These are phyloP conservation scores for Verruconis gallopava DNA, from an alignment of 2,329 filamentous ascomycete species.

Conservation along the genomic window DNA sequence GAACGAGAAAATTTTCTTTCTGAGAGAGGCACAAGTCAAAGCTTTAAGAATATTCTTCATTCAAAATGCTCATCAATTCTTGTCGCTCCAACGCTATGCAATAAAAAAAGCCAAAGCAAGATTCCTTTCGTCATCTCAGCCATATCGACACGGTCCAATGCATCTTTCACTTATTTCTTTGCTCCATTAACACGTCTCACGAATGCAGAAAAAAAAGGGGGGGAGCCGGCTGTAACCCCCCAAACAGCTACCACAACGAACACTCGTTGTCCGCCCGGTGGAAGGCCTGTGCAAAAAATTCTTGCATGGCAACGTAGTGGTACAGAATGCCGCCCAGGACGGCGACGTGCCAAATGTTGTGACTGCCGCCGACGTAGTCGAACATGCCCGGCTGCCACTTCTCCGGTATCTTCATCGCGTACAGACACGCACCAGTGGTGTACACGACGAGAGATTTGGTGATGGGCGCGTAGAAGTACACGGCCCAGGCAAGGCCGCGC, in stretches of 20 bases:
- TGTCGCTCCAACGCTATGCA: too few species aligned
- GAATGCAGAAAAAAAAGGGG: too few species aligned
- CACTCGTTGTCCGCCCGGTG: slow-evolving; percentile 9
- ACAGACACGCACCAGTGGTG: slow-evolving; percentile 69
- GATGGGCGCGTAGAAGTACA: slow-evolving; percentile 80
- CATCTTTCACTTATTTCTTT: too few species aligned
- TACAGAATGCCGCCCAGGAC: slow-evolving; percentile 94
- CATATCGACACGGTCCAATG: too few species aligned
- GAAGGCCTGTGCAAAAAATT: slow-evolving; percentile 60
- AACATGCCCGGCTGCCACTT: slow-evolving; percentile 86
- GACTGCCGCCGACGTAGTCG: slow-evolving; percentile 87
- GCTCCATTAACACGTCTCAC: too few species aligned
- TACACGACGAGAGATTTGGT: slow-evolving; percentile 80
- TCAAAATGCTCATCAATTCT: too few species aligned
- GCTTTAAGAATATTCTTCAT: too few species aligned
- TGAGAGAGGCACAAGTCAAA: too few species aligned
- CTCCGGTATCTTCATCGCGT: slow-evolving; percentile 86
- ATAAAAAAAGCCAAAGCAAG: too few species aligned
- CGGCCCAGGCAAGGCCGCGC: slow-evolving; percentile 67
- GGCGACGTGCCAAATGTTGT: slow-evolving; percentile 95
- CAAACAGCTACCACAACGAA: slow-evolving; percentile 6
- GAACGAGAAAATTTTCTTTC: too few species aligned
- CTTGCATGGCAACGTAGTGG: slow-evolving; percentile 91
- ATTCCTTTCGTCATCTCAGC: too few species aligned
- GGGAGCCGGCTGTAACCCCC: too few species aligned